Base-by-base conservation (phyloP, 2,329 filamentous ascomycete species). In the Capronia epimyces region DNA sequence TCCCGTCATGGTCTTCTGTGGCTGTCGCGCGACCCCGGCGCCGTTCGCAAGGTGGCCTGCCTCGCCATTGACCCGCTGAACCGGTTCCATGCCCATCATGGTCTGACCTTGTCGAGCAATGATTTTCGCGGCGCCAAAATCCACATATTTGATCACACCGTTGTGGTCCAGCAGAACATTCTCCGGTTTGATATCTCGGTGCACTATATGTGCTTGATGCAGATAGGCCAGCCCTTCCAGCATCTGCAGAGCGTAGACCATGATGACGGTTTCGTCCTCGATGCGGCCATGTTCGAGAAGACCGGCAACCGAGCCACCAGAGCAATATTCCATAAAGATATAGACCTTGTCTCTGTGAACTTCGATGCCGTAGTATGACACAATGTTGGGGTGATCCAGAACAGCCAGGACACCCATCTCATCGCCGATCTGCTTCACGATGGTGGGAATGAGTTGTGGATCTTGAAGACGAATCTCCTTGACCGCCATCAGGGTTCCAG, bases 291-390 rank as follows among this genome's bases (percentile, higher is more conserved):
- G 91, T 67, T 98, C 93, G 36, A 98, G 76, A 46, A 98, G 74
- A 44, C 81, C 86, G 36, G 93, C 90, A 43, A 98, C 76, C 13
- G 91, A 97, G 16, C 93, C 93, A 45, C 93, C 91, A 3, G 89
- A 94, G 69, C 93, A 98, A 70, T 95, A 97, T 69, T 98, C 93
- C 93, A 98, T 98, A 67, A 98, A 98, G 60, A 98, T 96, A 70
- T 97, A 98, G n/a, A 98, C 93, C 66, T 95, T 93, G 75, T 98
- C 93, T 57, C 93, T 82, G 70, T 98, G 93, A 2, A 96, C 93
- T 69, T 98, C 93, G 64, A 98, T 97, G 52, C 93, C 93, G 65
- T 93, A 93, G 70, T 98, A 98, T 8, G 89, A 91, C 18, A 98
- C 94, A 55, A 98, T 88, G 66, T 98, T 98, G 18, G 93, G 93